Evolutionary conservation across 1,139 yeast species (phyloP).

Genomic region (Yamadazyma dushanensis): DNA sequence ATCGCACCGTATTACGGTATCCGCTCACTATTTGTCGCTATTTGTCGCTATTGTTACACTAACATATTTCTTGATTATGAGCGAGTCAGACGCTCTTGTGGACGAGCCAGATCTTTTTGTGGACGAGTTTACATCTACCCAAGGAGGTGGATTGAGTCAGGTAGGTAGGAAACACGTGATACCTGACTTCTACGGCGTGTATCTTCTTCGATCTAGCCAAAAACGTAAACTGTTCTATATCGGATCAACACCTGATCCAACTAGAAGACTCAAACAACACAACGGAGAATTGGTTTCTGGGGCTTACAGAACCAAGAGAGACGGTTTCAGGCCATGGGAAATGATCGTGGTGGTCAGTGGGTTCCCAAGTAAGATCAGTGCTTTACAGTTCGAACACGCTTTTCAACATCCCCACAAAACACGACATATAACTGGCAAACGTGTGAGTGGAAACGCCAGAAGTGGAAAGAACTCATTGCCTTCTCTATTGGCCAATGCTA

Average conservation of each 20-base stretch:
- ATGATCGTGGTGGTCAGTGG: conserved; percentile 64
- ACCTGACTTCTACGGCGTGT: conserved; percentile 62
- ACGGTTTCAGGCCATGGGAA: conserved; percentile 70
- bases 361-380: conserved; percentile 69
- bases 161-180: not conserved
- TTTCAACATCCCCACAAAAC: conserved; percentile 74
- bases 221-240: conserved; percentile 61
- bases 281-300: conserved; percentile 64
- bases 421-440: conserved; percentile 44
- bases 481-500: conserved; percentile 51
- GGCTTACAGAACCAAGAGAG: conserved; percentile 61
- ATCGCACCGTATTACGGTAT: too few relatives aligned
- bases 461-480: conserved; percentile 32
- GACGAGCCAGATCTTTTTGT: too few relatives aligned
- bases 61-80: too few relatives aligned
- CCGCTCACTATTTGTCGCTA: too few relatives aligned
- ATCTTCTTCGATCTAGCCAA: conserved; percentile 58
- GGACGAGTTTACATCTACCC: too few relatives aligned
- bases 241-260: conserved; percentile 79
- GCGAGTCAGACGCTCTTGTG: too few relatives aligned
- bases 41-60: too few relatives aligned
- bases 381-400: conserved; percentile 75
- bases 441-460: conserved; percentile 18
- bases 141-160: too few relatives aligned
- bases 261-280: conserved; percentile 69